A percentile compares a stretch with the other conserved stretches of the same genome.
Evolutionary conservation across 139 green algal species (phyloP).

Genomic region (Coelastrella sp.): DNA sequence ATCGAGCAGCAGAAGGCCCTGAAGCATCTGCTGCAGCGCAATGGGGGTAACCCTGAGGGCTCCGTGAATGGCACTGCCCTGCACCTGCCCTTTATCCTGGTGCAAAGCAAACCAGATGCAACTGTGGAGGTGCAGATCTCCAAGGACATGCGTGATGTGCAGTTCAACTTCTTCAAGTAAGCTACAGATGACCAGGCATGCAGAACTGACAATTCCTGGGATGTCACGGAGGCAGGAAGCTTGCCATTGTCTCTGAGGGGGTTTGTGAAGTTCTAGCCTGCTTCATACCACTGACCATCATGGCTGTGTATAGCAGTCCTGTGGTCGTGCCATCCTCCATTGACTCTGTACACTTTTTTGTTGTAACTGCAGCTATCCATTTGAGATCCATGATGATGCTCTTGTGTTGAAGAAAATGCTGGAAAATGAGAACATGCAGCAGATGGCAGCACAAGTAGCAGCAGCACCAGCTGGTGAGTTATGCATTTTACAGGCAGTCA

Average conservation of each 20-base stretch:
- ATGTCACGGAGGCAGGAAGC: too few species aligned
- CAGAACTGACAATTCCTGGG: too few species aligned
- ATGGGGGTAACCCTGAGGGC: slow-evolving; percentile 42
- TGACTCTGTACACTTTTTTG: background rate
- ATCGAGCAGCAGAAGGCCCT: slow-evolving; percentile 76
- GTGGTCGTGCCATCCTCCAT: too few species aligned
- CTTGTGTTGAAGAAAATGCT: slow-evolving; percentile 78
- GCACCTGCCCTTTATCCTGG: slow-evolving; percentile 92
- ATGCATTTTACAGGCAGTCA: too few species aligned
- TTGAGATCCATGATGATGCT: slow-evolving; percentile 89
- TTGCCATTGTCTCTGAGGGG: too few species aligned
- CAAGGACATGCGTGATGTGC: slow-evolving; percentile 82
- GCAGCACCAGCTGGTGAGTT: background rate
- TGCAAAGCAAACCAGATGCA: slow-evolving; percentile 83
- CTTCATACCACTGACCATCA: too few species aligned
- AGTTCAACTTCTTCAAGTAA: slow-evolving; percentile 89
- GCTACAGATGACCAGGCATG: background rate
- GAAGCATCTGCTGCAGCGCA: slow-evolving; percentile 78
- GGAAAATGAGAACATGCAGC: slow-evolving; percentile 11
- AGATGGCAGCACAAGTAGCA: slow-evolving; percentile 16
- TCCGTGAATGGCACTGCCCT: slow-evolving; percentile 66
- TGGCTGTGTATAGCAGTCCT: too few species aligned
- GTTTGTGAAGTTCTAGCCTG: too few species aligned
- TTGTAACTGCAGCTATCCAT: slow-evolving; percentile 67
- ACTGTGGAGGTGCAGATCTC: slow-evolving; percentile 91